Percentiles rank a stretch among this genome's conserved stretches.
These are phyloP conservation scores for sorghum (Sorghum bicolor) DNA, from an alignment of 176 grass and related monocot genomes.

Conservation along the genomic window DNA sequence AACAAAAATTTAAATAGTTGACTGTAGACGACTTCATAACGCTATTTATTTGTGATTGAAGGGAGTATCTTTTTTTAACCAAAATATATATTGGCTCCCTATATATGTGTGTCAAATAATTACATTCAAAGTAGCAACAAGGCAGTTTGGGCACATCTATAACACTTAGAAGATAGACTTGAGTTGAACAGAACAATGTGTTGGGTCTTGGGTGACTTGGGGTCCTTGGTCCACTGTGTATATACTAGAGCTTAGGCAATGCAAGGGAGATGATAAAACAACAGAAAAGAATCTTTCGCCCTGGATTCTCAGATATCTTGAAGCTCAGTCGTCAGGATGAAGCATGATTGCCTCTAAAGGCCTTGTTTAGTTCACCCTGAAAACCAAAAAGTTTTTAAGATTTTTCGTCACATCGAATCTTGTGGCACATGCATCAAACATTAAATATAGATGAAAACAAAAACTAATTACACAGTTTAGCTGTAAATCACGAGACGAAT, in stretches of 20 bases:
- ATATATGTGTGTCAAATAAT: not conserved
- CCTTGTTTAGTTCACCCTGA: too few relatives aligned
- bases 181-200: not conserved
- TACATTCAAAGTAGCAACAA: not conserved
- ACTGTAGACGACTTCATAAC: too few relatives aligned
- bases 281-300: not conserved
- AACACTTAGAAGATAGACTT: not conserved
- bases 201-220: not conserved
- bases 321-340: slow-evolving; percentile 5
- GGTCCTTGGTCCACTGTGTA: not conserved
- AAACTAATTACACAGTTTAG: too few relatives aligned
- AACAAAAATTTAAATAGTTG: too few relatives aligned
- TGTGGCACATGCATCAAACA: too few relatives aligned
- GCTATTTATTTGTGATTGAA: too few relatives aligned
- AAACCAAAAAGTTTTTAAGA: too few relatives aligned
- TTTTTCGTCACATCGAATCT: too few relatives aligned
- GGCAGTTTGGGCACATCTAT: not conserved
- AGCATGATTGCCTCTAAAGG: not conserved
- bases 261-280: not conserved
- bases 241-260: not conserved
- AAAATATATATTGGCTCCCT: too few relatives aligned
- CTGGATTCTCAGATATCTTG: slow-evolving; percentile 7
- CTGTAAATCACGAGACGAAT: too few relatives aligned
- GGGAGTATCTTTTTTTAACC: too few relatives aligned
- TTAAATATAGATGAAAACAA: too few relatives aligned